Percentiles rank a stretch among this genome's conserved stretches.
These are phyloP conservation scores for Lichtheimia ramosa DNA, from an alignment of 371 early-diverging fungal species.

Conservation along the genomic window DNA sequence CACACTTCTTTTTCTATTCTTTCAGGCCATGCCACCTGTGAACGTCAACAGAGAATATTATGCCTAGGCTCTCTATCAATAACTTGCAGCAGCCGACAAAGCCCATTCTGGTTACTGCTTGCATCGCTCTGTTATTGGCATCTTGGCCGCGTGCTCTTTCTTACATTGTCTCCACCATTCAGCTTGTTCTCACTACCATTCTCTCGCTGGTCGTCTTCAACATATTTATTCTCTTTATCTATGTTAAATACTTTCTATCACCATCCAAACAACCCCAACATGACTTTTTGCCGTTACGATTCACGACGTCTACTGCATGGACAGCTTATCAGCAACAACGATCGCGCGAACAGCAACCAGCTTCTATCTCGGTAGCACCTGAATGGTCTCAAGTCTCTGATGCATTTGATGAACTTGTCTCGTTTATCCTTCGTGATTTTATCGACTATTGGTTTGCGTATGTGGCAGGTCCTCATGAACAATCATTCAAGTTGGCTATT, in stretches of 20 bases:
- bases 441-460: constrained; percentile 58
- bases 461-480: constrained; percentile 36
- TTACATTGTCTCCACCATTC: constrained; percentile 1
- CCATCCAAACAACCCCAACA: constrained; percentile 14
- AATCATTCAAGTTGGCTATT: constrained; percentile 38
- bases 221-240: constrained; percentile 35
- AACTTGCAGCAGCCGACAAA: background rate
- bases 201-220: constrained; percentile 23
- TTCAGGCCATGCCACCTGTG: background rate
- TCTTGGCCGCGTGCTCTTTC: constrained; percentile 4
- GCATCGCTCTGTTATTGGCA: background rate
- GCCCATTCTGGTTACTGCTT: constrained; percentile 1
- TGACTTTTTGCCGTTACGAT: constrained; percentile 27
- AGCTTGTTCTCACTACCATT: constrained; percentile 8
- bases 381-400: constrained; percentile 30
- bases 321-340: constrained; percentile 17
- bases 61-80: background rate
- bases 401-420: constrained; percentile 43
- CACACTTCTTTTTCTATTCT: no score
- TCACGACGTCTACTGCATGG: constrained; percentile 22
- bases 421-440: constrained; percentile 55
- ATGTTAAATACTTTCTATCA: constrained; percentile 39
- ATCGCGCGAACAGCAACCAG: constrained; percentile 9
- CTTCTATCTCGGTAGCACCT: constrained; percentile 3
- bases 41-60: background rate